Evolutionary conservation across 2,329 filamentous ascomycete species (phyloP).

Genomic region (Microsporum audouinii): DNA sequence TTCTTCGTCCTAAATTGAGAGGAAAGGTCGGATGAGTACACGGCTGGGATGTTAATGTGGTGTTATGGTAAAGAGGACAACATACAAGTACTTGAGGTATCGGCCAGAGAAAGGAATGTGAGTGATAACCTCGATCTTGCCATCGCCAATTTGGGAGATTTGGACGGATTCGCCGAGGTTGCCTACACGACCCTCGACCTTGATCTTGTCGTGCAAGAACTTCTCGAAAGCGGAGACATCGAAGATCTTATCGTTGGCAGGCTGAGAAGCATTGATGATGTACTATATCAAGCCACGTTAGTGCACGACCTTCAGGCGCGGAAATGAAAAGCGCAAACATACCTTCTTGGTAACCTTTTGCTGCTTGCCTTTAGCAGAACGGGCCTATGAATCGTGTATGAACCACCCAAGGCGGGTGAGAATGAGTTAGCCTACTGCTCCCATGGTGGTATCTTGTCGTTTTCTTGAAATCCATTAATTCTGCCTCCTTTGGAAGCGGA

Average conservation of each 20-base stretch:
- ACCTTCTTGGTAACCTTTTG: conserved; percentile 42
- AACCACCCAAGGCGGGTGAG: conserved; percentile 27
- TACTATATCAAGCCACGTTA: conserved; percentile 46
- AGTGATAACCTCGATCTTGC: conserved; percentile 95
- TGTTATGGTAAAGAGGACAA: conserved; percentile 16
- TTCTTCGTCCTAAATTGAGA: conserved; percentile 74
- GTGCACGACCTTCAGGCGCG: background rate
- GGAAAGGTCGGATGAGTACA: background rate
- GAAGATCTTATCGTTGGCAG: conserved; percentile 99
- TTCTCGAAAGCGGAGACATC: conserved; percentile 97
- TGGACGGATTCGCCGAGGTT: conserved; percentile 91
- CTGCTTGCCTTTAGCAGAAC: conserved; percentile 30
- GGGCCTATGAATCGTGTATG: conserved; percentile 28
- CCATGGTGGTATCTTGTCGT: conserved; percentile 15
- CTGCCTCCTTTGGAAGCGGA: background rate
- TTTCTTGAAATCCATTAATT: conserved; percentile 7
- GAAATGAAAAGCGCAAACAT: conserved; percentile 14
- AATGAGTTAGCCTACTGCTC: conserved; percentile 90
- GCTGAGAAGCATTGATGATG: conserved; percentile 99
- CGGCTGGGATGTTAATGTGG: background rate
- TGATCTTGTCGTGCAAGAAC: conserved; percentile 99
- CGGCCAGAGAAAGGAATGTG: conserved; percentile 97
- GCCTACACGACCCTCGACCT: conserved; percentile 95
- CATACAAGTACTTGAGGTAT: conserved; percentile 99
- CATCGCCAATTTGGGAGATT: conserved; percentile 84